Conservation (phyloP, 225 moss, liverwort and hornwort genomes). For the Sphagnum tenellum region DNA sequence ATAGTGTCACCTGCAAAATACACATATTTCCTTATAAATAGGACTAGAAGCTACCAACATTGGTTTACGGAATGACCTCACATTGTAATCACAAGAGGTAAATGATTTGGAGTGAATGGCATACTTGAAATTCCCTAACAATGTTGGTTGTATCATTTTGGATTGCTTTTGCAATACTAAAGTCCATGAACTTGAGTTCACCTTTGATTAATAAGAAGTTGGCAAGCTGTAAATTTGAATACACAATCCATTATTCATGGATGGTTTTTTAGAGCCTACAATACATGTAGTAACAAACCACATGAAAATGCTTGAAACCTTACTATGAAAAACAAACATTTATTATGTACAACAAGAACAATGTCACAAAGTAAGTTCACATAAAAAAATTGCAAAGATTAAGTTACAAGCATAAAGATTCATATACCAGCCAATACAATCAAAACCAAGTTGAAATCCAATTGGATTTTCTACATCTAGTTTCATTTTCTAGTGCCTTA, state of each 20-base stretch:
- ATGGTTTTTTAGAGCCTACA: no score
- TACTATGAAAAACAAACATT: no score
- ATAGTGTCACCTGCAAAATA: constrained; percentile 62
- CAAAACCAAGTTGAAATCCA: constrained; percentile 84
- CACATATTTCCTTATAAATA: not conserved
- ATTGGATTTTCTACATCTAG: constrained; percentile 29
- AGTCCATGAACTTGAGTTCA: constrained; percentile 91
- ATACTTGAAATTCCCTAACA: constrained; percentile 75
- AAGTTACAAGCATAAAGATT: not conserved
- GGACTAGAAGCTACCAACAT: not conserved
- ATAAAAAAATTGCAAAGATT: not conserved
- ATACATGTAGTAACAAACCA: constrained; percentile 54
- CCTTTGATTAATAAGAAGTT: constrained; percentile 98
- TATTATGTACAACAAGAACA: no score
- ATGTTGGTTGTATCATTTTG: constrained; percentile 95
- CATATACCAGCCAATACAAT: constrained; percentile 81
- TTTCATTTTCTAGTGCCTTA: constrained; percentile 14
- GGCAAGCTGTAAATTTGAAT: constrained; percentile 95
- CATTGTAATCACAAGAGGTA: not conserved
- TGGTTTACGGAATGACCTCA: not conserved
- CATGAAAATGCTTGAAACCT: no score
- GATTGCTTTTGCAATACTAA: constrained; percentile 96
- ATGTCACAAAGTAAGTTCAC: not conserved
- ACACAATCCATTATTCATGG: constrained; percentile 95
- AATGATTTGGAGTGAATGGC: not conserved